Percentiles rank a stretch among this genome's conserved stretches.
phyloP scores from a whole-genome alignment of 169 alveolate species.

The Cyclospora cayetanensis region DNA sequence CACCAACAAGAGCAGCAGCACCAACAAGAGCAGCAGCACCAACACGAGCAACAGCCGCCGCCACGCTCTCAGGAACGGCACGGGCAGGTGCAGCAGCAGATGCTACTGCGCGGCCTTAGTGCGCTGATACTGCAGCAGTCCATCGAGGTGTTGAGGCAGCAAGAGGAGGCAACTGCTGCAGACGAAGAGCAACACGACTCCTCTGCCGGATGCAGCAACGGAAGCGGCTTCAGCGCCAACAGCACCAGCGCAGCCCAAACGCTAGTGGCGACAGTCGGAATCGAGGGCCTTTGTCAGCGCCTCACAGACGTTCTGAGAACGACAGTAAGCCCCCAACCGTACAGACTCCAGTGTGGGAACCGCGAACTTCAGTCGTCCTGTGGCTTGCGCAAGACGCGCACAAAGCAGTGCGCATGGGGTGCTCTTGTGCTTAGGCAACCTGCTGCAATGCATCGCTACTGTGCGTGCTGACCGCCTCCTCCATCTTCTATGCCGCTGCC shows the following conservation, averaged over 20 bases:
- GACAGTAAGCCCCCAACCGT: constrained; percentile 32
- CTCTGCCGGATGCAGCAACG: too few species aligned
- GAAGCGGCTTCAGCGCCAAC: constrained; percentile 22
- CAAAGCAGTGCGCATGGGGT: background rate
- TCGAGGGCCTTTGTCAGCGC: constrained; percentile 15
- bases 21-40: constrained; percentile 28
- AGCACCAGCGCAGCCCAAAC: constrained; percentile 22
- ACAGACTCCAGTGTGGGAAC: background rate
- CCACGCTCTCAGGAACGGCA: too few species aligned
- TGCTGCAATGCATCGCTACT: background rate
- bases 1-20: background rate
- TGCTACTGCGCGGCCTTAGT: background rate
- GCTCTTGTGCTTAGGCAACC: background rate
- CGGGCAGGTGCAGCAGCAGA: background rate
- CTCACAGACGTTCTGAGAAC: background rate
- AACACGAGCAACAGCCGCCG: background rate
- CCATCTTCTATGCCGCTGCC: background rate
- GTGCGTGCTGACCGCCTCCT: background rate
- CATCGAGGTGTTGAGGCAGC: background rate
- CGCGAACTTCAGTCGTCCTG: too few species aligned
- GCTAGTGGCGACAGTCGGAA: background rate
- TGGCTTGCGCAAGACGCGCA: too few species aligned
- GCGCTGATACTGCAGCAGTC: constrained; percentile 42
- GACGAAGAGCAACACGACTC: background rate
- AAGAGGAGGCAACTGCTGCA: background rate